These are phyloP conservation scores for Lablab purpureus DNA, from an alignment of 306 rosid genomes.

Conservation along the genomic window DNA sequence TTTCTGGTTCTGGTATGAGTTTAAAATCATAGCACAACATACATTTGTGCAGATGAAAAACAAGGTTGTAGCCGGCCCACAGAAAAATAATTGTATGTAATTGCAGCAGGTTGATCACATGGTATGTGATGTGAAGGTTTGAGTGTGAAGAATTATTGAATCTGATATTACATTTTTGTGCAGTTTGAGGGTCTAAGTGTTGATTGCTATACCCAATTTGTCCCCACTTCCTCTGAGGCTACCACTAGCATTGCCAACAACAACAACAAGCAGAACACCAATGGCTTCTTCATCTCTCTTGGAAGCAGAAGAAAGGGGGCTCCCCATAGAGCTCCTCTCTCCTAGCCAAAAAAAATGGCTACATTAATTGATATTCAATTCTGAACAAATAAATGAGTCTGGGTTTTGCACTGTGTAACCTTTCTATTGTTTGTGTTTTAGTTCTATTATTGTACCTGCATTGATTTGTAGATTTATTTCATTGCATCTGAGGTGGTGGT, in stretches of 20 bases:
- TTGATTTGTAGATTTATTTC: background rate
- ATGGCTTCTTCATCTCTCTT: constrained; percentile 7
- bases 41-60: background rate
- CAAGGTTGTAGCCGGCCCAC: background rate
- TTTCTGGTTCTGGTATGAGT: background rate
- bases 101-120: constrained; percentile 28
- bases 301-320: constrained; percentile 23
- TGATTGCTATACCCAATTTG: constrained; percentile 15
- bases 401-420: background rate
- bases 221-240: constrained; percentile 15
- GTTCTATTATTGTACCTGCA: background rate
- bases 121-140: constrained; percentile 13
- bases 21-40: background rate
- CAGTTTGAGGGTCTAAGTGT: constrained; percentile 18
- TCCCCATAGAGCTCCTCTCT: constrained; percentile 6
- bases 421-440: background rate
- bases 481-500: background rate
- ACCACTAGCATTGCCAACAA: background rate
- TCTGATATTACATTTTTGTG: constrained; percentile 6
- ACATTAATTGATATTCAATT: background rate
- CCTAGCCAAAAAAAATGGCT: background rate
- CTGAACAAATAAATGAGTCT: background rate
- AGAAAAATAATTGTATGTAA: background rate
- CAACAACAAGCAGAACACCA: background rate
- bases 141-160: background rate